These are phyloP conservation scores for Chaetomium strumarium DNA, from an alignment of 2,329 filamentous ascomycete genomes.

Conservation along the genomic window DNA sequence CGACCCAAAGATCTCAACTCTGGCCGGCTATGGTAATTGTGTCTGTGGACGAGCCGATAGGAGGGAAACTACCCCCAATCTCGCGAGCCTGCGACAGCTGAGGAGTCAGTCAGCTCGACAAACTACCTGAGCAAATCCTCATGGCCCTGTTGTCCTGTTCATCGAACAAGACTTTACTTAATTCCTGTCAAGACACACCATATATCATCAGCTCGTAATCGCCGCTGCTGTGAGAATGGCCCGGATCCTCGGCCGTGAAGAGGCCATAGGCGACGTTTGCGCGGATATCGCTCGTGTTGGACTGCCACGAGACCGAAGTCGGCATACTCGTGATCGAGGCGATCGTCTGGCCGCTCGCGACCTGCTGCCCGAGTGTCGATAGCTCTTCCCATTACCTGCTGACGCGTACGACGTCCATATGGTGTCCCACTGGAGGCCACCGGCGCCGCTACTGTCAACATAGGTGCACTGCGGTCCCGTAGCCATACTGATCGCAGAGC, in stretches of 20 bases:
- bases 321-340: constrained; percentile 32
- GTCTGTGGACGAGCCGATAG: constrained; percentile 45
- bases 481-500: constrained; percentile 29
- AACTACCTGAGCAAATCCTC: not conserved
- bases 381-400: constrained; percentile 38
- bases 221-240: constrained; percentile 32
- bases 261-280: constrained; percentile 58
- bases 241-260: constrained; percentile 44
- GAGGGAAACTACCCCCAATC: constrained; percentile 51
- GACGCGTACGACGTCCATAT: constrained; percentile 39
- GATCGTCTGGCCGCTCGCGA: constrained; percentile 28
- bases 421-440: constrained; percentile 35
- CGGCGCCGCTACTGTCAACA: constrained; percentile 30
- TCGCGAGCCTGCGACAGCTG: constrained; percentile 39
- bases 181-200: constrained; percentile 36
- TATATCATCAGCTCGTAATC: constrained; percentile 61
- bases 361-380: constrained; percentile 35
- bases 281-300: constrained; percentile 43
- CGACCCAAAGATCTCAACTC: constrained; percentile 48
- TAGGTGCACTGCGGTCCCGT: constrained; percentile 40
- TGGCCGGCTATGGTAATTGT: constrained; percentile 45
- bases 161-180: not conserved
- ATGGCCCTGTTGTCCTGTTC: not conserved
- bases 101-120: not conserved
- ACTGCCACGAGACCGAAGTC: constrained; percentile 35